Percentiles rank a stretch among this genome's conserved stretches.
These are phyloP conservation scores for Acer negundo DNA, from an alignment of 345 rosid species.

Conservation along the genomic window DNA sequence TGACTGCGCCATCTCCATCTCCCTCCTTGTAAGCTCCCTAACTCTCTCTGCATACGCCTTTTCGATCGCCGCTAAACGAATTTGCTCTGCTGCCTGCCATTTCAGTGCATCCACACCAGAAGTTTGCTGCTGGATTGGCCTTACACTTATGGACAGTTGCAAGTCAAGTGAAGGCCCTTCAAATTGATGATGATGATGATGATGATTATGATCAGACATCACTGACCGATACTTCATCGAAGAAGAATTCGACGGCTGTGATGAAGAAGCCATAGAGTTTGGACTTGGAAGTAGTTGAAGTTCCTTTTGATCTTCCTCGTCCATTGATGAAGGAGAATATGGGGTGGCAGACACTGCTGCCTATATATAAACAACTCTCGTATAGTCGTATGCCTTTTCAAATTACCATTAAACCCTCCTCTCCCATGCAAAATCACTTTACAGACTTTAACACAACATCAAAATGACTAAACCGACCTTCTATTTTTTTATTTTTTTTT, in stretches of 20 bases:
- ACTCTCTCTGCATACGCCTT: slow-evolving; percentile 95
- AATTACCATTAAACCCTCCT: slow-evolving; percentile 42
- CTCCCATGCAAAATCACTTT: slow-evolving; percentile 33
- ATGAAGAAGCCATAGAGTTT: slow-evolving; percentile 39
- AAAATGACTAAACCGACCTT: slow-evolving; percentile 27
- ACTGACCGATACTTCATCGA: slow-evolving; percentile 27
- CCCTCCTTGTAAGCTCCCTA: slow-evolving; percentile 84
- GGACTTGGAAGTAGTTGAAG: slow-evolving; percentile 84
- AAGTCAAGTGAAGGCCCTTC: slow-evolving; percentile 72
- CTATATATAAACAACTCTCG: slow-evolving; percentile 35
- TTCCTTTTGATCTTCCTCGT: slow-evolving; percentile 63
- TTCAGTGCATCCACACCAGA: slow-evolving; percentile 65
- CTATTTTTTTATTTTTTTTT: too few species aligned
- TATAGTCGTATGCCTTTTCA: neutral
- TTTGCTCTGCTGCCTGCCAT: slow-evolving; percentile 96
- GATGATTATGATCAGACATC: slow-evolving; percentile 17
- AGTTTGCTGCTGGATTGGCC: slow-evolving; percentile 47
- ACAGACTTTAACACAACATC: neutral
- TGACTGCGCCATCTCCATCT: slow-evolving; percentile 93
- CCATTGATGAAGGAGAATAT: slow-evolving; percentile 37
- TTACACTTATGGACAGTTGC: slow-evolving; percentile 80
- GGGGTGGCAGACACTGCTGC: slow-evolving; percentile 26
- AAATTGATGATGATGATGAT: slow-evolving; percentile 13
- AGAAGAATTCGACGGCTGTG: slow-evolving; percentile 30
- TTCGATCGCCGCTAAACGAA: slow-evolving; percentile 75